Evolutionary conservation across 331 rosid genomes (phyloP).

Genomic region (Quercus tomentella): DNA sequence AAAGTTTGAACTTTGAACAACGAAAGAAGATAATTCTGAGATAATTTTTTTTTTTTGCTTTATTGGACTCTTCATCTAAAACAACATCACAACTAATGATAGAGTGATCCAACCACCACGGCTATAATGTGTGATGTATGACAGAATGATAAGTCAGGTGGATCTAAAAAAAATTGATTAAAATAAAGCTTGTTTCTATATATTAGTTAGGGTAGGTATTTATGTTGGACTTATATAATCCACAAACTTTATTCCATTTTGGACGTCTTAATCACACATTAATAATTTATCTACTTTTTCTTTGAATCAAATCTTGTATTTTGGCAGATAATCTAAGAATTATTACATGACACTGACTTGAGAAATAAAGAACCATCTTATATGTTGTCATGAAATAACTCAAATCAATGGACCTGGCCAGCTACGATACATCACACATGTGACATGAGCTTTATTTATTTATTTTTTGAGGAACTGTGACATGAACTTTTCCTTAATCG

Average conservation of each 20-base stretch:
- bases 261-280: constrained; percentile 1
- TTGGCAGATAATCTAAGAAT: neutral
- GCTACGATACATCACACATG: no score
- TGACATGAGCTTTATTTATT: no score
- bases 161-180: no score
- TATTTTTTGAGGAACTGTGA: no score
- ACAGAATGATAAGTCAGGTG: no score
- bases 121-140: neutral
- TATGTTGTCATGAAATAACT: neutral
- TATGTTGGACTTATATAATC: neutral
- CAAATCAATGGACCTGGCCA: no score
- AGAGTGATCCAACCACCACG: constrained; percentile 5
- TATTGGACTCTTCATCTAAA: neutral
- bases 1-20: neutral
- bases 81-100: constrained; percentile 3
- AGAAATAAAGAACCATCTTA: neutral
- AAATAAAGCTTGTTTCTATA: neutral
- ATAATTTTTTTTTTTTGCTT: neutral
- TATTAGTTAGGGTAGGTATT: neutral
- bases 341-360: neutral
- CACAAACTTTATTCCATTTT: neutral
- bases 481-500: no score
- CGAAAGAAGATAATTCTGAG: neutral
- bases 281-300: neutral
- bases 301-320: neutral